These are phyloP conservation scores for Spergularia bocconei DNA, from an alignment of 148 eudicot species.

Conservation along the genomic window DNA sequence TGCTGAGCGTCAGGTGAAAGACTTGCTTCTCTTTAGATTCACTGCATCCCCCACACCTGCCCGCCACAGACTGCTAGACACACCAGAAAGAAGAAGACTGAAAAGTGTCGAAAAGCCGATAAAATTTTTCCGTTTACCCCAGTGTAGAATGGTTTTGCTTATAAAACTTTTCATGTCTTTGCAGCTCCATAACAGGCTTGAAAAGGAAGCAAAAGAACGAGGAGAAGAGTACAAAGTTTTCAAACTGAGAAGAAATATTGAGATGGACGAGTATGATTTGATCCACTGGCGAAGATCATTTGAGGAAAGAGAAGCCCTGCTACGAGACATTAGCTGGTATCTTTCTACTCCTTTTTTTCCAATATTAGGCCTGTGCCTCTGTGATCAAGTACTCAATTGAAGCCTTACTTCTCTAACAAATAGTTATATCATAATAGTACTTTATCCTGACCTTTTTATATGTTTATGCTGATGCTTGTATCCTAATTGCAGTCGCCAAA, in stretches of 20 bases:
- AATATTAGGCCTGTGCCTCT: neutral
- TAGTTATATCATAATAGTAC: neutral
- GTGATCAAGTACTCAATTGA: neutral
- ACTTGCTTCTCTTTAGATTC: slow-evolving; percentile 9
- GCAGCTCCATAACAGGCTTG: slow-evolving; percentile 61
- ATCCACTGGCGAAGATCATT: slow-evolving; percentile 95
- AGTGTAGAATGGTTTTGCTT: slow-evolving; percentile 16
- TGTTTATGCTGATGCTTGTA: slow-evolving; percentile 7
- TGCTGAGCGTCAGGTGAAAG: slow-evolving; percentile 86
- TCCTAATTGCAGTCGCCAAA: slow-evolving; percentile 61
- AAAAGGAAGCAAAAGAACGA: slow-evolving; percentile 70
- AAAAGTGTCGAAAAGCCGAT: no score
- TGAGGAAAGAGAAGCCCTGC: slow-evolving; percentile 93
- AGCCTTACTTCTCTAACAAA: no score
- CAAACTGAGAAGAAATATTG: slow-evolving; percentile 68
- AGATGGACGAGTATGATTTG: slow-evolving; percentile 95
- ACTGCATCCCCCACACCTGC: neutral
- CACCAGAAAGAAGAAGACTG: no score
- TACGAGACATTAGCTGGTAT: slow-evolving; percentile 96
- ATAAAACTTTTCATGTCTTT: slow-evolving; percentile 15
- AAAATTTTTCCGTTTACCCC: neutral
- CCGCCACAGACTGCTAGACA: neutral
- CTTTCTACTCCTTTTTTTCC: neutral
- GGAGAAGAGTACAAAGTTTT: slow-evolving; percentile 63
- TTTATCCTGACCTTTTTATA: neutral